These are phyloP conservation scores for Obba rivulosa DNA, from an alignment of 768 basidiomycete genomes.

Conservation along the genomic window DNA sequence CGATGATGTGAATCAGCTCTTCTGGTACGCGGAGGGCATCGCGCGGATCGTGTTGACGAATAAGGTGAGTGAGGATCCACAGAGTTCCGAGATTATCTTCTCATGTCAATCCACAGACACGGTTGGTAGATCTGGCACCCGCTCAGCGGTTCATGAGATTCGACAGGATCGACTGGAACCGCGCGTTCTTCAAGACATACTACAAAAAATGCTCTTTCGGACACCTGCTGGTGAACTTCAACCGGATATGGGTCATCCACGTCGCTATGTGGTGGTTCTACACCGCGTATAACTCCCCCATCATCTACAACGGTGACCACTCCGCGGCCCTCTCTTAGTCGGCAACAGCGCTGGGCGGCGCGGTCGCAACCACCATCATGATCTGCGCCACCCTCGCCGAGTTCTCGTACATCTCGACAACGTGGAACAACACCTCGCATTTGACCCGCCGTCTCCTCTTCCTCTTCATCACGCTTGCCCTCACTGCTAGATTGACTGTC, in stretches of 20 bases:
- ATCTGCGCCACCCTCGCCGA: slow-evolving; percentile 90
- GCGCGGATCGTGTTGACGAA: slow-evolving; percentile 83
- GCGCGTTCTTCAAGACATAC: slow-evolving; percentile 98
- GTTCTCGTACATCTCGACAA: slow-evolving; percentile 96
- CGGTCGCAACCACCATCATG: slow-evolving; percentile 96
- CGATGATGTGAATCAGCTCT: slow-evolving; percentile 97
- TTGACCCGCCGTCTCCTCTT: slow-evolving; percentile 88
- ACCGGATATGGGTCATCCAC: slow-evolving; percentile 98
- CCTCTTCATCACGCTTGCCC: slow-evolving; percentile 83
- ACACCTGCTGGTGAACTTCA: slow-evolving; percentile 98
- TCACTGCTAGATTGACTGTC: slow-evolving; percentile 91
- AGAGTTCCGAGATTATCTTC: not conserved
- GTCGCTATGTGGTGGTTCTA: slow-evolving; percentile 94
- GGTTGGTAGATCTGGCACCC: slow-evolving; percentile 86
- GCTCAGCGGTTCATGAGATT: slow-evolving; percentile 95
- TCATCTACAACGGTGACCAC: slow-evolving; percentile 64
- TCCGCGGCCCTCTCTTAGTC: slow-evolving; percentile 87
- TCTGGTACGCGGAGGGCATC: slow-evolving; percentile 99
- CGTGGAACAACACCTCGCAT: slow-evolving; percentile 98
- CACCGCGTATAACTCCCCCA: slow-evolving; percentile 90
- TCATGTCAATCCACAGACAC: slow-evolving; percentile 48
- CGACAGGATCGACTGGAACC: slow-evolving; percentile 93
- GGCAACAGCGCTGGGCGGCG: slow-evolving; percentile 89
- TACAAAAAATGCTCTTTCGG: slow-evolving; percentile 96
- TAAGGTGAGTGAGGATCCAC: slow-evolving; percentile 51